Evolutionary conservation across 257 asterid species (phyloP), one percentile per base, ranked within the genome.

Genomic region (Lithospermum erythrorhizon): DNA sequence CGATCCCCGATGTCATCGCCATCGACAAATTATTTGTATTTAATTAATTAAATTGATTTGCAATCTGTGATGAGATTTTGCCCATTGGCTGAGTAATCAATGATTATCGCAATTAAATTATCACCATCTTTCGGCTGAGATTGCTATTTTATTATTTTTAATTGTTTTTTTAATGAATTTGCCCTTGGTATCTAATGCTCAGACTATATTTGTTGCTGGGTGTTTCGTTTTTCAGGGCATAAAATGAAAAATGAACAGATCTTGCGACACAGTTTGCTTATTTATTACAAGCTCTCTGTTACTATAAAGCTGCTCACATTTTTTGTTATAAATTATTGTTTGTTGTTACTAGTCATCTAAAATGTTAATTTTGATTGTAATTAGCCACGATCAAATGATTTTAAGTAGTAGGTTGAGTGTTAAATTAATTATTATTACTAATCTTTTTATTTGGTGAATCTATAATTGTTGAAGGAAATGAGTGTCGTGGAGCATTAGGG

Each of bases 61-160:
- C 78, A 64, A 68, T 76, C 84, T 10, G 18, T 83, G 89, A 83
- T 83, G 89, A 72, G 55, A 21, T n/a, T 51, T 66, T 32, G 55
- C 16, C 22, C 57, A 3, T 63, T 41, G 15, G 35, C 76, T 84
- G 91, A 82, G 55, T 58, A 15, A 25, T 24, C 32, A 30, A 75
- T 82, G 89, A 81, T 87, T 78, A 76, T 68, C 45, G 8, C 61
- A 70, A 73, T 53, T 17, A 58, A 64, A 67, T 55, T 25, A 58
- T 79, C 93, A 87, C 89, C 83, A 88, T 88, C 90, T 85, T 85
- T 88, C 84, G 88, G 68, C 87, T 88, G 96, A 77, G 95, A 75
- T 78, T 83, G 90, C 80, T 21, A 23, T 1, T 24, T 0, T 17
- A 30, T 27, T 2, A 9, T 10, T 53, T n/a, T 53, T 8, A 18